A percentile compares a stretch with the other conserved stretches of the same genome.
phyloP scores from a whole-genome alignment of 2,329 filamentous ascomycete genomes.

The Calonectria pauciramosa region DNA sequence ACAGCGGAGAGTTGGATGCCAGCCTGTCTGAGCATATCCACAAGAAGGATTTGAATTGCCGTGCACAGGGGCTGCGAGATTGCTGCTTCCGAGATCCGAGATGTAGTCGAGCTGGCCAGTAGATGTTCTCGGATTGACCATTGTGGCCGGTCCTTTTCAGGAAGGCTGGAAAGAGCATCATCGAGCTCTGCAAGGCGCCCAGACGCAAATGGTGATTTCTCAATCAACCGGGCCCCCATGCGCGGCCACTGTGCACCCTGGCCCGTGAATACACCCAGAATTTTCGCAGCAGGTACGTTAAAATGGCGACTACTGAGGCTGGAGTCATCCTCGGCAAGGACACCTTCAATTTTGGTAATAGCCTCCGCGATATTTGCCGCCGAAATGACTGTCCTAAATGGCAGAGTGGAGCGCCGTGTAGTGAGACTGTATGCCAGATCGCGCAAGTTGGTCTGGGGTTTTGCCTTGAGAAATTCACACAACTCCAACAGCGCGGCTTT shows the following conservation, averaged over 20 bases:
- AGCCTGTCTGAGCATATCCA: constrained; percentile 45
- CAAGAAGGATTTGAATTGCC: constrained; percentile 45
- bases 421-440: not conserved
- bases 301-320: constrained; percentile 6
- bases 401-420: not conserved
- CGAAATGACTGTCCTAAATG: not conserved
- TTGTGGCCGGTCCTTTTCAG: constrained; percentile 39
- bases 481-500: not conserved
- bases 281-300: constrained; percentile 3
- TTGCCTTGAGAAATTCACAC: not conserved
- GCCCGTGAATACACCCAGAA: constrained; percentile 51
- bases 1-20: constrained; percentile 53
- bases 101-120: not conserved
- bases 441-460: not conserved
- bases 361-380: not conserved
- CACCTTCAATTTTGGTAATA: constrained; percentile 36
- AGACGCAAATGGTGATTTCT: constrained; percentile 15
- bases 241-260: constrained; percentile 51
- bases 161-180: constrained; percentile 29
- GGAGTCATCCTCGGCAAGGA: constrained; percentile 14
- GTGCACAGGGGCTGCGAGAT: constrained; percentile 50
- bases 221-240: constrained; percentile 49
- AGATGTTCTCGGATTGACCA: constrained; percentile 37
- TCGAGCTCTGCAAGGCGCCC: constrained; percentile 39
- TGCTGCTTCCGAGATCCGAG: constrained; percentile 36